Evolutionary conservation across 2,329 filamentous ascomycete species (phyloP), one percentile per base, ranked within the genome.

Genomic region (Fusarium siculi): DNA sequence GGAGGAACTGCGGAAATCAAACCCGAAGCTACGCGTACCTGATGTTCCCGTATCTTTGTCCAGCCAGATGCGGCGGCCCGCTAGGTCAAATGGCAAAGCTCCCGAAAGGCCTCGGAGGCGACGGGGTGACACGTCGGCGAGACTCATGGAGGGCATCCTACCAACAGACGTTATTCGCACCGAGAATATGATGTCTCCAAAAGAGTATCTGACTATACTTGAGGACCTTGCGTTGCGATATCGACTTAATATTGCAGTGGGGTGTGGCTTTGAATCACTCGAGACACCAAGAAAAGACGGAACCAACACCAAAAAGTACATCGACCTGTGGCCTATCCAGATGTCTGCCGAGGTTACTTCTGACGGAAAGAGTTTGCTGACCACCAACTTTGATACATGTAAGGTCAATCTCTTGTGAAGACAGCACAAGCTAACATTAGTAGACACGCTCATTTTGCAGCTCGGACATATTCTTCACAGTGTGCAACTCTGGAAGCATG

Each of bases 381-480:
- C 94, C 1, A 96, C 93, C 1, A 97, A 97, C 74, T 97, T 97
- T 80, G 94, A 97, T 80, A 97, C 94, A 1, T 97, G 95, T 87
- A 90, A 82, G 88, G 81, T 18, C 7, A 14, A 23, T 50, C n/a
- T 18, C 18, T 32, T 19, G 16, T 37, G 25, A 34, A 23, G 5
- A 15, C 9, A n/a, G 30, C 28, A 14, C 23, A 66, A 50, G 36
- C 72, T 73, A 30, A 77, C 66, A 42, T 23, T 16, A 30, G 12
- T 18, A 90, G 88, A 92, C 76, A 91, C 94, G 0, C 85, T 97
- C n/a, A 96, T 97, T 66, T 85, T 97, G 7, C 94, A 97, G 76
- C 86, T 97, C 15, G 94, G 95, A 1, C 96, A 93, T 75, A 97
- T 97, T 65, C 82, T 97, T 3, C 90, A 92, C 72, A 96, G 93